These are phyloP conservation scores for Jackrogersella minutella DNA, from an alignment of 495 filamentous ascomycete species.

Conservation along the genomic window DNA sequence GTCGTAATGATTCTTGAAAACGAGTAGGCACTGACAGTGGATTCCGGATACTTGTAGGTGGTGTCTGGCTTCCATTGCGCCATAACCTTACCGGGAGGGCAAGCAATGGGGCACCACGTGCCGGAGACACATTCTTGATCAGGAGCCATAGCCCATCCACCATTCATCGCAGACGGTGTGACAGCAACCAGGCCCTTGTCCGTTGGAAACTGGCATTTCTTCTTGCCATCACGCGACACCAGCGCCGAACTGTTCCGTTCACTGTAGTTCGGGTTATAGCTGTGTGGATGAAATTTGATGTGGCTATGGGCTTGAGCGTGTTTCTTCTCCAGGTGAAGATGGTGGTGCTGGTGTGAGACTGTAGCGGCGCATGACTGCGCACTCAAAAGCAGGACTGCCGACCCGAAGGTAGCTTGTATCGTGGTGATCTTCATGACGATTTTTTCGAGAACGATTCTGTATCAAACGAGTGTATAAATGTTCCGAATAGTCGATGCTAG, in stretches of 20 bases:
- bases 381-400: conserved; percentile 55
- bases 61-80: conserved; percentile 81
- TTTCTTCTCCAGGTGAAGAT: conserved; percentile 45
- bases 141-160: conserved; percentile 84
- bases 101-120: conserved; percentile 81
- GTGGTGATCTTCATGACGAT: conserved; percentile 58
- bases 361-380: conserved; percentile 44
- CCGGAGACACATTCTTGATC: conserved; percentile 74
- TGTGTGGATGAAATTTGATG: conserved; percentile 17
- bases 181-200: conserved; percentile 74
- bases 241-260: conserved; percentile 33
- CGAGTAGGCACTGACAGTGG: conserved; percentile 67
- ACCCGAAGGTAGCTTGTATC: conserved; percentile 57
- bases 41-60: conserved; percentile 71
- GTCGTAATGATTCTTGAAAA: neutral
- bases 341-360: conserved; percentile 46
- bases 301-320: conserved; percentile 29
- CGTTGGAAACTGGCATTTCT: conserved; percentile 70
- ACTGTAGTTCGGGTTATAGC: conserved; percentile 36
- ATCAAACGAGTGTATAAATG: conserved; percentile 31
- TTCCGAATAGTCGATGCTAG: conserved; percentile 14
- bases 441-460: conserved; percentile 20
- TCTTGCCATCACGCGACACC: conserved; percentile 49
- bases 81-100: conserved; percentile 76
- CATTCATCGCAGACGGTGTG: conserved; percentile 70